Evolutionary conservation across 352 stramenopile genomes (phyloP).

Genomic region (Globisporangium acanthophoron): DNA sequence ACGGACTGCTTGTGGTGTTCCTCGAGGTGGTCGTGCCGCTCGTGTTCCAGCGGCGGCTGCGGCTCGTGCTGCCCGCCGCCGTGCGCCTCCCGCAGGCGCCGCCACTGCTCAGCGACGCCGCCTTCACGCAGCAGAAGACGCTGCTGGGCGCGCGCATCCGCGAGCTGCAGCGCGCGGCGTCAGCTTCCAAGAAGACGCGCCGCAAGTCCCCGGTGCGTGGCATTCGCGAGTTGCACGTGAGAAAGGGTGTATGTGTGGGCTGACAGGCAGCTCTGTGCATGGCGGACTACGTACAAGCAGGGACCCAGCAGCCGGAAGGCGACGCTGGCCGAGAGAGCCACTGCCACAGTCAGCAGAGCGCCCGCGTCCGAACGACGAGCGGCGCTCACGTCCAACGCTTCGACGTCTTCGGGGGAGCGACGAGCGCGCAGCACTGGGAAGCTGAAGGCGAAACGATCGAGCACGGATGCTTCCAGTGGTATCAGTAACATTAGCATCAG

Average conservation of each 20-base stretch:
- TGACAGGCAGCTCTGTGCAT: neutral
- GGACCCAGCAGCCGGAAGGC: neutral
- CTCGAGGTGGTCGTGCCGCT: conserved; percentile 46
- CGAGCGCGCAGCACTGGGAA: neutral
- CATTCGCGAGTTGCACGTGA: neutral
- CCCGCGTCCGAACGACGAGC: neutral
- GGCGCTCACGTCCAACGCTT: neutral
- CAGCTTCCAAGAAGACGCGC: conserved; percentile 1
- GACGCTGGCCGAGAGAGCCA: neutral
- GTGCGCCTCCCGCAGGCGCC: conserved; percentile 10
- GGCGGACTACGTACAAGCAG: neutral
- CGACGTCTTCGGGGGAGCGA: neutral
- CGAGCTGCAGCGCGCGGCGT: conserved; percentile 24
- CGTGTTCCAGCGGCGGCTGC: conserved; percentile 50
- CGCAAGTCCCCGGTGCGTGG: neutral
- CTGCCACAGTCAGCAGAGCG: neutral
- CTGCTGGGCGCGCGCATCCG: conserved; percentile 30
- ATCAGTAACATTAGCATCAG: neutral
- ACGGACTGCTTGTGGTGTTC: conserved; percentile 42
- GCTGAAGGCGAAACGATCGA: neutral
- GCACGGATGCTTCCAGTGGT: neutral
- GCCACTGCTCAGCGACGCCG: conserved; percentile 24
- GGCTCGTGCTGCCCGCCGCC: conserved; percentile 30
- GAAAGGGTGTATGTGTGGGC: too few species aligned
- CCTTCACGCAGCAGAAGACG: conserved; percentile 36